A percentile compares a stretch with the other conserved stretches of the same genome.
Evolutionary conservation across 129 eudicot species (phyloP).

Genomic region (Mikania micrantha): DNA sequence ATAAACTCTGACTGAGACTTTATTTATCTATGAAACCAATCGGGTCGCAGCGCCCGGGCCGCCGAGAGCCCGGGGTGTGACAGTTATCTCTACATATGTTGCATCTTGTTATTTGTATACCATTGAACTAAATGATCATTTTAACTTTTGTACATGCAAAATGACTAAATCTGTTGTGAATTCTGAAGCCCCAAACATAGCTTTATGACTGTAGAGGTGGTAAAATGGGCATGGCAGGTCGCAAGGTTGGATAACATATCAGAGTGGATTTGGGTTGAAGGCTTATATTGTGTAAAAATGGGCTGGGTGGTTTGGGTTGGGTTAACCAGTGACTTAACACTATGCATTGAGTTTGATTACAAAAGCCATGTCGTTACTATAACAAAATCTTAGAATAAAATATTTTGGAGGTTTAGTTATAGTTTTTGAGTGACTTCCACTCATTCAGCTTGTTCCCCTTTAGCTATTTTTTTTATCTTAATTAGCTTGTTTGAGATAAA

Average conservation of each 20-base stretch:
- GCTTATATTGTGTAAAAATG: neutral
- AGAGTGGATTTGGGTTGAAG: neutral
- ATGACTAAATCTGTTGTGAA: neutral
- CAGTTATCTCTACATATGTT: neutral
- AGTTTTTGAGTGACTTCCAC: constrained; percentile 3
- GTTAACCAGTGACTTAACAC: neutral
- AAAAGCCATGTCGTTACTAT: neutral
- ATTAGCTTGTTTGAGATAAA: neutral
- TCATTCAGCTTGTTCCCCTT: neutral
- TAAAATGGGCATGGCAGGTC: neutral
- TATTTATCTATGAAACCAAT: no score
- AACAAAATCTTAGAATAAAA: neutral
- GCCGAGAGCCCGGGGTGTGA: no score
- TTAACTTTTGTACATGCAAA: neutral
- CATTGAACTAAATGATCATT: neutral
- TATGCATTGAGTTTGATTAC: neutral
- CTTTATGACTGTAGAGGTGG: neutral
- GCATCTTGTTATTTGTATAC: neutral
- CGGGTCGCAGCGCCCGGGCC: no score
- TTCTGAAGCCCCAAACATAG: neutral
- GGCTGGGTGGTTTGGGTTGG: neutral
- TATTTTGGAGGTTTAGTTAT: neutral
- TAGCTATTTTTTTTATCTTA: neutral
- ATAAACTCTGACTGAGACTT: no score
- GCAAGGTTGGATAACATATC: neutral